Conservation (phyloP, 2,329 filamentous ascomycete species). For the Fusarium sp. region DNA sequence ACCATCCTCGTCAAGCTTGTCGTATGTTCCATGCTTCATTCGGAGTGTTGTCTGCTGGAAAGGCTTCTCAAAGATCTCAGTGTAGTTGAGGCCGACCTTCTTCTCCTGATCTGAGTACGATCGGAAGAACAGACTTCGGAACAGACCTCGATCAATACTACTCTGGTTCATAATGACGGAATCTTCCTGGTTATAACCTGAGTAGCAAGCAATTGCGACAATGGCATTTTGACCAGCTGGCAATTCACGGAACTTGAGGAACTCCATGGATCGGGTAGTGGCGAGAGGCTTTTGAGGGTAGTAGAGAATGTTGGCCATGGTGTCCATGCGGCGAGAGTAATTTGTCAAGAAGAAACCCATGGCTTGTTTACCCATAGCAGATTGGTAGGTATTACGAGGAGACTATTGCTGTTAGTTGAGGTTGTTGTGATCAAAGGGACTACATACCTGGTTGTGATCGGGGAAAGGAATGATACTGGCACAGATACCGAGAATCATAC, state of each 20-base stretch:
- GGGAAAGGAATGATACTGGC: conserved; percentile 99
- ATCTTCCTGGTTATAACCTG: conserved; percentile 99
- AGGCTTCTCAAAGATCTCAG: conserved; percentile 96
- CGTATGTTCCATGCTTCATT: conserved; percentile 94
- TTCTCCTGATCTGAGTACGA: conserved; percentile 98
- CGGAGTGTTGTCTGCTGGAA: conserved; percentile 87
- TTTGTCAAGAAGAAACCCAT: conserved; percentile 99
- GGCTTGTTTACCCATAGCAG: conserved; percentile 99
- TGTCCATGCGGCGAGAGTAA: conserved; percentile 97
- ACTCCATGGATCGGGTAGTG: conserved; percentile 98
- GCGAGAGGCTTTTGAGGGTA: conserved; percentile 98
- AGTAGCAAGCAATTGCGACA: conserved; percentile 96
- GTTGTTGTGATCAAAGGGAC: not conserved
- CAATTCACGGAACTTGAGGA: conserved; percentile 95
- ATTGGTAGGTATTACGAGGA: conserved; percentile 98
- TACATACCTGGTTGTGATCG: conserved; percentile 87
- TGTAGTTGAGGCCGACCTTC: conserved; percentile 89
- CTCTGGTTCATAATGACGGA: conserved; percentile 99
- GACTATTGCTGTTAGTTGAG: conserved; percentile 64
- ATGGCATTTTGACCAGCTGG: conserved; percentile 98
- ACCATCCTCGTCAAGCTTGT: conserved; percentile 97
- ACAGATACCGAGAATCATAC: conserved; percentile 98
- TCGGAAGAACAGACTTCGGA: conserved; percentile 97
- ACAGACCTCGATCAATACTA: conserved; percentile 96
- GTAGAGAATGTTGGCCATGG: conserved; percentile 99